phyloP scores from a whole-genome alignment of 768 basidiomycete genomes.

The Boletus reticuloceps region DNA sequence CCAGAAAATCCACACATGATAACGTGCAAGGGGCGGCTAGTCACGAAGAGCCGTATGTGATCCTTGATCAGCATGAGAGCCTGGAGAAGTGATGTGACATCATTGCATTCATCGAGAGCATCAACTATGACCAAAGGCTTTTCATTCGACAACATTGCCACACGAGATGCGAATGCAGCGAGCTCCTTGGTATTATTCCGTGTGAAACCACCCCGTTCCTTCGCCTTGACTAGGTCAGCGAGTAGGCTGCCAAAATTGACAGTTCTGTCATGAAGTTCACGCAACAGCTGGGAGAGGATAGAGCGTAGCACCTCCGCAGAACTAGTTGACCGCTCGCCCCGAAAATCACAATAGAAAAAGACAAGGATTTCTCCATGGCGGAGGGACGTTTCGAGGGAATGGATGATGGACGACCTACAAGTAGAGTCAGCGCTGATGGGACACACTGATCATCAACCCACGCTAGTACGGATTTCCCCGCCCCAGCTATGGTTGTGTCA shows the following conservation, averaged over 20 bases:
- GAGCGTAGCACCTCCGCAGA: neutral
- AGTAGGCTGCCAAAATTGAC: neutral
- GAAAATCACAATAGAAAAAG: neutral
- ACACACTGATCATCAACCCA: too few species aligned
- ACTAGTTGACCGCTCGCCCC: neutral
- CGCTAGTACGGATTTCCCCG: neutral
- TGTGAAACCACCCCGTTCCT: neutral
- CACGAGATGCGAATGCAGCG: neutral
- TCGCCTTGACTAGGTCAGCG: neutral
- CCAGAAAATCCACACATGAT: neutral
- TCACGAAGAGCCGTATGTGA: neutral
- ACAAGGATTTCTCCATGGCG: neutral
- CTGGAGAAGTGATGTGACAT: neutral
- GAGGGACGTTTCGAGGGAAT: neutral
- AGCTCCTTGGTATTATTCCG: neutral
- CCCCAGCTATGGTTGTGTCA: neutral
- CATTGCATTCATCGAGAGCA: constrained; percentile 1
- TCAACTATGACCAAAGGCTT: neutral
- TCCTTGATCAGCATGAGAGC: neutral
- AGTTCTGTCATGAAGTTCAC: neutral
- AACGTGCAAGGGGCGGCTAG: neutral
- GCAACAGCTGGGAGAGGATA: neutral
- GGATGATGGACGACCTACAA: neutral
- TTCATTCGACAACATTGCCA: neutral
- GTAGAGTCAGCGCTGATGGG: too few species aligned